Conservation (phyloP, 2,329 filamentous ascomycete species). For the Penicillium rolfsii region DNA sequence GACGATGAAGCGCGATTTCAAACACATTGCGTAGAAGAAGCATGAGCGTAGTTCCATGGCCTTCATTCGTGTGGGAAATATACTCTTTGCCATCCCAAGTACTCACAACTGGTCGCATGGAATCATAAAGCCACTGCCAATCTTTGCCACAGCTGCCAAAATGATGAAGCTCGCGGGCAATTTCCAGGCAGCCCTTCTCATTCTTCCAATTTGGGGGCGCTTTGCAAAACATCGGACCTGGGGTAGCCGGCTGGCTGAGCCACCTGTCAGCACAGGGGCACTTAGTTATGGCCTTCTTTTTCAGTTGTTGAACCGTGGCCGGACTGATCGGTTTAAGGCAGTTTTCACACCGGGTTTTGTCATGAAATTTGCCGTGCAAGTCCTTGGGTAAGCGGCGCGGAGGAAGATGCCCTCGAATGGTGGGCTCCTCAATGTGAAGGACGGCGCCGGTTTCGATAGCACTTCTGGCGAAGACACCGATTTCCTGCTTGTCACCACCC, state of each 20-base stretch:
- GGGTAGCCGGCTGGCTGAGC: constrained; percentile 1
- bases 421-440: constrained; percentile 41
- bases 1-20: constrained; percentile 41
- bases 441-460: constrained; percentile 30
- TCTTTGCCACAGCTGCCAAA: constrained; percentile 35
- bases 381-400: constrained; percentile 13
- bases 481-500: not conserved
- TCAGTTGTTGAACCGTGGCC: not conserved
- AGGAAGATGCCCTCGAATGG: constrained; percentile 39
- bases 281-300: not conserved
- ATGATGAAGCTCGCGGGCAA: constrained; percentile 36
- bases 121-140: constrained; percentile 42
- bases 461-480: constrained; percentile 36
- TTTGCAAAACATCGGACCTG: constrained; percentile 19
- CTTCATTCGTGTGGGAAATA: constrained; percentile 35
- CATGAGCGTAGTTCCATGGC: constrained; percentile 39
- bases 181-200: constrained; percentile 29
- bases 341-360: constrained; percentile 34
- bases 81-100: constrained; percentile 10
- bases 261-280: constrained; percentile 5
- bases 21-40: constrained; percentile 41
- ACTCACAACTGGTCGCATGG: constrained; percentile 32
- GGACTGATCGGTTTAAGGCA: constrained; percentile 17
- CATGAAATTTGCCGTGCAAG: not conserved
- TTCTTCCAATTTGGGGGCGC: not conserved